Percentiles rank a stretch among this genome's conserved stretches.
phyloP scores from a whole-genome alignment of 2,329 filamentous ascomycete species.

The Corniculantispora saksenae region DNA sequence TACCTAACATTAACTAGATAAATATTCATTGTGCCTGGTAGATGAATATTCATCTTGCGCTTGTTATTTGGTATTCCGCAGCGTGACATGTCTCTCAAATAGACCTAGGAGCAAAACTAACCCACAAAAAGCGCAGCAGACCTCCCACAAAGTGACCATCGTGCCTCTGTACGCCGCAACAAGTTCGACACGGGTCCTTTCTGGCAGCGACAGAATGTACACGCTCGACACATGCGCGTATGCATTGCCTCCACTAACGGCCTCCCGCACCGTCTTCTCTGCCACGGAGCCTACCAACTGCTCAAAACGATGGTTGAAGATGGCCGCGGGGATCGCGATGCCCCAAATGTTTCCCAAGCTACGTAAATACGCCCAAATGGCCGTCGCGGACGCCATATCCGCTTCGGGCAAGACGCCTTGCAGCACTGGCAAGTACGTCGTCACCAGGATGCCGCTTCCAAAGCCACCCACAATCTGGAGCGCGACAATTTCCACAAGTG shows the following conservation, averaged over 20 bases:
- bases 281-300: not conserved
- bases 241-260: not conserved
- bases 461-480: slow-evolving; percentile 41
- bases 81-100: not conserved
- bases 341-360: slow-evolving; percentile 47
- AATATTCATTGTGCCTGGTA: no score
- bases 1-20: no score
- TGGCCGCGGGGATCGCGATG: slow-evolving; percentile 43
- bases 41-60: no score
- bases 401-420: slow-evolving; percentile 37
- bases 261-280: not conserved
- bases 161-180: not conserved
- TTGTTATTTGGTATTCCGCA: not conserved
- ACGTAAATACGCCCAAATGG: slow-evolving; percentile 45
- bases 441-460: slow-evolving; percentile 45
- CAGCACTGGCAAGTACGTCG: slow-evolving; percentile 44
- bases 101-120: not conserved
- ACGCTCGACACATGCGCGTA: not conserved
- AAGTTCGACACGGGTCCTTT: not conserved
- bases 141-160: not conserved
- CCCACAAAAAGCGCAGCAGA: not conserved
- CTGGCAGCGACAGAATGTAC: not conserved
- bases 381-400: slow-evolving; percentile 38
- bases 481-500: slow-evolving; percentile 38
- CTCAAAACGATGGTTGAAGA: slow-evolving; percentile 37